A percentile compares a stretch with the other conserved stretches of the same genome.
Evolutionary conservation across 169 alveolate genomes (phyloP).

Genomic region (Eimeria necatrix): DNA sequence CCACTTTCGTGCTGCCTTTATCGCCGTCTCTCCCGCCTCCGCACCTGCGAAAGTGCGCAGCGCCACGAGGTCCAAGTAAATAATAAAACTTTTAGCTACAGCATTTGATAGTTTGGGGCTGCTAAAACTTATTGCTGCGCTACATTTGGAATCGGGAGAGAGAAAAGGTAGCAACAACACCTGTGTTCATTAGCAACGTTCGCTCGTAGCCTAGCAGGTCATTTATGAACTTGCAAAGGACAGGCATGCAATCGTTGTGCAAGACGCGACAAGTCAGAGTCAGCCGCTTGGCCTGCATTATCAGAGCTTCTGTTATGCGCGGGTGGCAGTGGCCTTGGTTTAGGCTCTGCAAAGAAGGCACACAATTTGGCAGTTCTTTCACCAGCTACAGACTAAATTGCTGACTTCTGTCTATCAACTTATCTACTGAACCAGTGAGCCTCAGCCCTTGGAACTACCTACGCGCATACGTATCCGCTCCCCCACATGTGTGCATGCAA

Average conservation of each 20-base stretch:
- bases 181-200: slow-evolving; percentile 95
- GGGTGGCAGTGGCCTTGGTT: slow-evolving; percentile 97
- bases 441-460: no score
- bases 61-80: neutral
- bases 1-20: slow-evolving; percentile 96
- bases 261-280: slow-evolving; percentile 94
- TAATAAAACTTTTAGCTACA: neutral
- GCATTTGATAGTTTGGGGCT: neutral
- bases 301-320: slow-evolving; percentile 90
- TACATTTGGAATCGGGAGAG: neutral
- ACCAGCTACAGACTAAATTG: no score
- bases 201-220: slow-evolving; percentile 89
- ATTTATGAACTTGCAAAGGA: slow-evolving; percentile 88
- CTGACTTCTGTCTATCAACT: no score
- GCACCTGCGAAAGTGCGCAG: slow-evolving; percentile 73
- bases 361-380: neutral
- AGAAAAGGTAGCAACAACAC: slow-evolving; percentile 83
- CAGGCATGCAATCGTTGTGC: slow-evolving; percentile 91
- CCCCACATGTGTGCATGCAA: no score
- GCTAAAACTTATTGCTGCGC: slow-evolving; percentile 80
- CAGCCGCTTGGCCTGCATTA: slow-evolving; percentile 90
- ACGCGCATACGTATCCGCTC: no score
- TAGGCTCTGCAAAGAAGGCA: slow-evolving; percentile 79
- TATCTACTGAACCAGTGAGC: no score
- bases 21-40: slow-evolving; percentile 95